Evolutionary conservation across 768 basidiomycete species (phyloP), one percentile per base, ranked within the genome.

Genomic region (Tephrocybe rancida): DNA sequence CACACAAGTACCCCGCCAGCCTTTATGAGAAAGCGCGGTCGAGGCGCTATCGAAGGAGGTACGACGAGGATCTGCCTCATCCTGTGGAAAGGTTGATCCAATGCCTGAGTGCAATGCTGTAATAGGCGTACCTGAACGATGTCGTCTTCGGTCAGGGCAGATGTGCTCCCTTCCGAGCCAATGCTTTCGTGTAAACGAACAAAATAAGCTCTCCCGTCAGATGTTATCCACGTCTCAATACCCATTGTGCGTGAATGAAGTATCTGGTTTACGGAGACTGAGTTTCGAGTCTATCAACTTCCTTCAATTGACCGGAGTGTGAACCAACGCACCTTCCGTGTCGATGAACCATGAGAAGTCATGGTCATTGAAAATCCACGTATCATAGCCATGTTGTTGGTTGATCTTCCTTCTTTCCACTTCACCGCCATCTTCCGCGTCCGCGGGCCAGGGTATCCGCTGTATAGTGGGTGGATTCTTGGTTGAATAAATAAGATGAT

Each of bases 141-240:
- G 24, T 63, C 60, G 2, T 67, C 65, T 39, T 63, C 61, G 19
- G 54, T 58, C 38, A 44, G 55, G 26, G 57, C 60, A 45, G 51
- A 52, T 22, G 22, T 64, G 16, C 59, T 54, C 44, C 55, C 61
- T 26, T 60, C 64, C 25, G 53, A 51, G 16, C 60, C 70, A 42
- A 63, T 59, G 47, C 62, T 70, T 56, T 84, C 83, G 44, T 74
- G 73, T 21, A 92, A 71, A 52, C 82, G 83, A 6, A 90, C 90
- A 57, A 92, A 81, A 64, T 94, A 94, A 9, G 81, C 89, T 62
- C 90, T 73, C 34, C 92, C 92, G 56, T 94, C 92, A 5, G 89
- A 90, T 2, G 91, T 90, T 43, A 91, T 80, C 92, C 92, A 94
- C 0, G 84, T 84, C 68, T 93, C 92, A 11, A 84, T 80, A 21